Conservation (phyloP, 2,329 filamentous ascomycete genomes). For the Pseudogymnoascus sp. region DNA sequence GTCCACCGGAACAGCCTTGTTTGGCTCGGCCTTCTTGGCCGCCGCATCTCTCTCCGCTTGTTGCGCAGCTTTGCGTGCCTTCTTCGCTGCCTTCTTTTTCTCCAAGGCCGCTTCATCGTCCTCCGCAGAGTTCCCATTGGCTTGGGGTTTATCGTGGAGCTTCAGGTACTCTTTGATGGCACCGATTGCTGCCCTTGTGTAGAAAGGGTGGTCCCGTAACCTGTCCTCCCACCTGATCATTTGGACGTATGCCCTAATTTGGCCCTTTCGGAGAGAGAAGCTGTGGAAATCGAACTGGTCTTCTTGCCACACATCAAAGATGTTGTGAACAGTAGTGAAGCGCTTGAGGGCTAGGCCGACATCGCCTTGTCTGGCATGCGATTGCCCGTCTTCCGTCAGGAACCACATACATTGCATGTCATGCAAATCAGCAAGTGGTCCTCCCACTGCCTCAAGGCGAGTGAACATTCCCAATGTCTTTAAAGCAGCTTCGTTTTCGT, state of each 20-base stretch:
- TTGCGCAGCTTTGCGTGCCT: slow-evolving; percentile 73
- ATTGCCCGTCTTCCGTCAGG: slow-evolving; percentile 87
- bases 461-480: slow-evolving; percentile 92
- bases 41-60: slow-evolving; percentile 69
- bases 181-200: slow-evolving; percentile 70
- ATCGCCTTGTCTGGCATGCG: slow-evolving; percentile 74
- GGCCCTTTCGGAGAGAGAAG: slow-evolving; percentile 93
- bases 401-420: slow-evolving; percentile 99
- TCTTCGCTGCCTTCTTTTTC: slow-evolving; percentile 81
- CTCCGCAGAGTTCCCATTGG: slow-evolving; percentile 49
- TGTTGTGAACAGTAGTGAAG: slow-evolving; percentile 78
- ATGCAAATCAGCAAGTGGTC: slow-evolving; percentile 79
- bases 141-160: slow-evolving; percentile 65
- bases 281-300: slow-evolving; percentile 99
- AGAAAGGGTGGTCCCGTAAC: slow-evolving; percentile 87
- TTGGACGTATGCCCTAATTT: slow-evolving; percentile 88
- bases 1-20: slow-evolving; percentile 55
- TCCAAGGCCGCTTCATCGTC: slow-evolving; percentile 52
- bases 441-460: slow-evolving; percentile 77
- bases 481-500: slow-evolving; percentile 78
- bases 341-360: slow-evolving; percentile 82
- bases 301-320: slow-evolving; percentile 96
- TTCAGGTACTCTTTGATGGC: slow-evolving; percentile 74
- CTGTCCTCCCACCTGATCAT: slow-evolving; percentile 96
- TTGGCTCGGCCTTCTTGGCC: slow-evolving; percentile 75